Evolutionary conservation across 108 stramenopile species (phyloP).

Genomic region (Nitzschia sp.): DNA sequence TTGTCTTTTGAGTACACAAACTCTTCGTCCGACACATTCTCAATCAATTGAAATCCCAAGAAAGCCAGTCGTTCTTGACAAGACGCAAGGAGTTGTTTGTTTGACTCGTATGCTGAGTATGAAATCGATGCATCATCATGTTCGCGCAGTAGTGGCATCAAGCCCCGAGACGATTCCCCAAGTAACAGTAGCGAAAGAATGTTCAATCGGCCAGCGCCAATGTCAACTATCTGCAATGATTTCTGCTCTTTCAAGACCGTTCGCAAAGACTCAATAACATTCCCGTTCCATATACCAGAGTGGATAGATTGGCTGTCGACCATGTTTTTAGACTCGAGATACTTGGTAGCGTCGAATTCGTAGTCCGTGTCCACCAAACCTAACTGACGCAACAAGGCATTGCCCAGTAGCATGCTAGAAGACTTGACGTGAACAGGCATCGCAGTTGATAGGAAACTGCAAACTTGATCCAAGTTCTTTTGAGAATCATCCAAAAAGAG

Average conservation of each 20-base stretch:
- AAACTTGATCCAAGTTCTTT: conserved; percentile 47
- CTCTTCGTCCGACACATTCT: conserved; percentile 9
- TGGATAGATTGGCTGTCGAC: conserved; percentile 76
- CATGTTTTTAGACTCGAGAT: conserved; percentile 76
- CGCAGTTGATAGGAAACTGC: conserved; percentile 19
- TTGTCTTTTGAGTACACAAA: conserved; percentile 9
- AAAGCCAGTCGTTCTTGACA: conserved; percentile 45
- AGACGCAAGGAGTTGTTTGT: conserved; percentile 44
- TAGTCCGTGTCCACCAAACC: conserved; percentile 51
- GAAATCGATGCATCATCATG: conserved; percentile 16
- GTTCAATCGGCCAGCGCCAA: conserved; percentile 78
- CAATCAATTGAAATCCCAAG: conserved; percentile 57
- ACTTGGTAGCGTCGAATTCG: conserved; percentile 62
- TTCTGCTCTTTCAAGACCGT: neutral
- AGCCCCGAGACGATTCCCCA: conserved; percentile 42
- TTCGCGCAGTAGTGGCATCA: conserved; percentile 32
- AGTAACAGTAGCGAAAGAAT: conserved; percentile 66
- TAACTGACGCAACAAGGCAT: conserved; percentile 53
- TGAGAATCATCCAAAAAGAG: conserved; percentile 42
- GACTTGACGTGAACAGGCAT: neutral
- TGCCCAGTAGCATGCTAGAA: conserved; percentile 40
- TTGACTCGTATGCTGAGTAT: conserved; percentile 85
- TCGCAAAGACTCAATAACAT: conserved; percentile 40
- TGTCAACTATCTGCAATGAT: conserved; percentile 56
- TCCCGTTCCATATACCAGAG: conserved; percentile 52